Evolutionary conservation across 1,139 yeast species (phyloP), one percentile per base, ranked within the genome.

Genomic region (Kodamaea derodonti): DNA sequence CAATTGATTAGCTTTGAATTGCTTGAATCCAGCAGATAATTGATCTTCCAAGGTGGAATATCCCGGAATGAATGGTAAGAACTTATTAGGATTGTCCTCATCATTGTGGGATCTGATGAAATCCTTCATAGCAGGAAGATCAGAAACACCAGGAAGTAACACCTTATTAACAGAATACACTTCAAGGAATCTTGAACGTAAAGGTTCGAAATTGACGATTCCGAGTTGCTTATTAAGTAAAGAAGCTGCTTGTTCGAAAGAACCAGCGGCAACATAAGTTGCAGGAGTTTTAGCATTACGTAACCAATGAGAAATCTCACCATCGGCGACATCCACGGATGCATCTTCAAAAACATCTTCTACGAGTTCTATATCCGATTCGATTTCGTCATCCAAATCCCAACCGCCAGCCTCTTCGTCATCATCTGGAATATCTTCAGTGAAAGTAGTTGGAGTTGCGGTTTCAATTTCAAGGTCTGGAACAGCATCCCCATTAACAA

Each of bases 201-300:
- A 73, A 15, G 98, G 98, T 51, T 80, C 95, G 57, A 94, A 90
- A 48, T 85, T 73, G 26, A 77, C 80, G 35, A 86, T 76, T 47
- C 97, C 98, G 35, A 84, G 72, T 62, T 94, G 98, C 52, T 94
- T 84, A 62, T 84, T 78, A 52, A 94, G 74, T 54, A 94, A 75
- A 48, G 87, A 92, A 25, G 97, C 94, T 30, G 98, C 98, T 42
- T 92, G 86, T 45, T 90, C 97, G 57, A 90, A 88, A 4, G 95
- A 86, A 48, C 99, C 99, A 2, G 97, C 90, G 2, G 98, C 97
- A 52, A 84, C 88, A 50, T 87, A 87, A 25, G 86, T 88, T 25
- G 96, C 97, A 4, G 97, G 88, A 34, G 92, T 75, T 43, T 84
- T 85, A 12, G 97, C 86, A 61, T 84, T 86, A 46, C 92, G 83